These are phyloP conservation scores for Orbilia oligospora DNA, from an alignment of 2,329 filamentous ascomycete genomes.

Conservation along the genomic window DNA sequence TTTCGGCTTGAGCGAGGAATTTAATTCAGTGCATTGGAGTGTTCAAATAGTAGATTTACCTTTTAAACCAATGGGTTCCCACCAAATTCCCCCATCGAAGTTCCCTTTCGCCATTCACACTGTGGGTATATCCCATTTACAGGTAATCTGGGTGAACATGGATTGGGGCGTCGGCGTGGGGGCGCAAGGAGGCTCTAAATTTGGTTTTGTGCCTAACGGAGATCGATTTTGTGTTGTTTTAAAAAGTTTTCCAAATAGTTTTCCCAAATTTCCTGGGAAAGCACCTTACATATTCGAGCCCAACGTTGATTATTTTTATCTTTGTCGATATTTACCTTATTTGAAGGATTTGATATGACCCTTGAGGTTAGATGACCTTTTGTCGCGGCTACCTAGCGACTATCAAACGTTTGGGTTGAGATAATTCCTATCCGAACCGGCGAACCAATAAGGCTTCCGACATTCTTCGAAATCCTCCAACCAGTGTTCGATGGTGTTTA, in stretches of 20 bases:
- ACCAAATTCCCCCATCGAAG: neutral
- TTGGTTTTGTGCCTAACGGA: neutral
- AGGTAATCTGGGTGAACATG: no score
- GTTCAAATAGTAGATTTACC: no score
- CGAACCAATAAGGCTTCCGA: conserved; percentile 1
- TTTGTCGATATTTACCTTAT: conserved; percentile 5
- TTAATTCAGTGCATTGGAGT: no score
- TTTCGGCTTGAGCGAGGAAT: neutral
- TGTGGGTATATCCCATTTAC: no score
- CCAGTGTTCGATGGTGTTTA: conserved; percentile 2
- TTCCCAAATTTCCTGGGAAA: neutral
- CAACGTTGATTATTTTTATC: neutral
- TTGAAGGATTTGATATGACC: neutral
- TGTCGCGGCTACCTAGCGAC: conserved; percentile 22
- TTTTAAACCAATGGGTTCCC: neutral
- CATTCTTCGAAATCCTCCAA: conserved; percentile 9
- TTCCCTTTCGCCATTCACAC: neutral
- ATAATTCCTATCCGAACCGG: neutral
- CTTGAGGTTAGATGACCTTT: conserved; percentile 13
- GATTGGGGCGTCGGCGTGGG: neutral
- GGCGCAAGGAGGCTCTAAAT: no score
- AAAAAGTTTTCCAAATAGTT: neutral
- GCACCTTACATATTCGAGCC: neutral
- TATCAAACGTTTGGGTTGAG: neutral
- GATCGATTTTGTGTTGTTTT: neutral